Evolutionary conservation across 495 filamentous ascomycete genomes (phyloP).

Genomic region (Tuber borchii): DNA sequence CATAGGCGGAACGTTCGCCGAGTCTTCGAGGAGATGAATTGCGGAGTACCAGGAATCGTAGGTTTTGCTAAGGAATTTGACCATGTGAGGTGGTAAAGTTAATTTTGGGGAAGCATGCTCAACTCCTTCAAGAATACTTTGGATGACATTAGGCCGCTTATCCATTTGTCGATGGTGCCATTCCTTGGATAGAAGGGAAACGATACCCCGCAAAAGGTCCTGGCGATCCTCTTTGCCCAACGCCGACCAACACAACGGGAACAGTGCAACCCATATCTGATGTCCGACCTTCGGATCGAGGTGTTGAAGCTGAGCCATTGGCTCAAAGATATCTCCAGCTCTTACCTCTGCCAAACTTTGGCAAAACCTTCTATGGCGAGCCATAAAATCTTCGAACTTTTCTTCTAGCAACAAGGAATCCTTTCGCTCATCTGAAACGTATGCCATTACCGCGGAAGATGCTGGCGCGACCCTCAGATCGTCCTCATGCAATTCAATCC

Average conservation of each 20-base stretch:
- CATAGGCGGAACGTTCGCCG: constrained; percentile 70
- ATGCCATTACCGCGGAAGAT: constrained; percentile 61
- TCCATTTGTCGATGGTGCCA: constrained; percentile 91
- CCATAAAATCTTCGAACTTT: constrained; percentile 71
- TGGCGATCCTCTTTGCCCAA: constrained; percentile 76
- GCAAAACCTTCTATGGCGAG: constrained; percentile 71
- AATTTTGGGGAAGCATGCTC: constrained; percentile 74
- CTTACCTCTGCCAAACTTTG: constrained; percentile 74
- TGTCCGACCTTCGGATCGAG: constrained; percentile 71
- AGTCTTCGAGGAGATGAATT: constrained; percentile 73
- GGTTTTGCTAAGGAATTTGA: constrained; percentile 84
- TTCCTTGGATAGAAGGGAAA: constrained; percentile 80
- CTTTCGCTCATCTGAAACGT: constrained; percentile 61
- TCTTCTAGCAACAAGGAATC: constrained; percentile 68
- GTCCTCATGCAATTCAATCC: constrained; percentile 66
- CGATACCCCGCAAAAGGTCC: constrained; percentile 86
- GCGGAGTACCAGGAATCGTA: constrained; percentile 96
- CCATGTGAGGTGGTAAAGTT: constrained; percentile 87
- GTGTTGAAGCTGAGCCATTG: constrained; percentile 90
- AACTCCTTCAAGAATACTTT: constrained; percentile 77
- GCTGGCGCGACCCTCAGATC: constrained; percentile 73
- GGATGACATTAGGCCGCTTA: constrained; percentile 87
- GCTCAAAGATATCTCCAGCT: constrained; percentile 78
- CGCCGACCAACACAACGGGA: constrained; percentile 88
- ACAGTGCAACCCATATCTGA: constrained; percentile 81